These are phyloP conservation scores for Oxyria digyna DNA, from an alignment of 148 eudicot genomes.

Conservation along the genomic window DNA sequence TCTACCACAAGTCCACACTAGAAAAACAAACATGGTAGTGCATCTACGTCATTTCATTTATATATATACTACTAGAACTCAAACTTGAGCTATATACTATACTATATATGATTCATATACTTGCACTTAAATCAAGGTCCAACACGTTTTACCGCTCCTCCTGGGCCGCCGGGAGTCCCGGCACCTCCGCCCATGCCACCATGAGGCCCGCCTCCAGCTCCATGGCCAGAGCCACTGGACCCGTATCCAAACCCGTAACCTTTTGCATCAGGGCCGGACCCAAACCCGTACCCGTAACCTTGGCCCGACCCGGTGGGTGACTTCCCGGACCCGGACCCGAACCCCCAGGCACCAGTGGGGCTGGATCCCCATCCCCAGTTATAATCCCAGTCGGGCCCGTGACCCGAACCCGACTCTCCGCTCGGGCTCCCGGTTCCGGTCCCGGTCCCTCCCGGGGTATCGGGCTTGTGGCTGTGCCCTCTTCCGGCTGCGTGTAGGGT, in stretches of 20 bases:
- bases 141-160: neutral
- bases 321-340: conserved; percentile 53
- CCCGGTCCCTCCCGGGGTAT: neutral
- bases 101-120: neutral
- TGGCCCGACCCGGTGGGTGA: conserved; percentile 40
- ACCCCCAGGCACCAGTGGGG: conserved; percentile 46
- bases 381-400: conserved; percentile 48
- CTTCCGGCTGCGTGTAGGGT: neutral
- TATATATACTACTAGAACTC: neutral
- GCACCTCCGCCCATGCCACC: conserved; percentile 21
- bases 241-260: conserved; percentile 40
- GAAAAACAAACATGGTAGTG: neutral
- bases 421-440: neutral
- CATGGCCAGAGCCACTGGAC: conserved; percentile 21
- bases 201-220: conserved; percentile 25
- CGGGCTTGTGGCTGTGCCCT: neutral
- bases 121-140: neutral
- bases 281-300: conserved; percentile 48
- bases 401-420: conserved; percentile 37
- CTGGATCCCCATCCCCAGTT: conserved; percentile 58
- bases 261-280: conserved; percentile 31
- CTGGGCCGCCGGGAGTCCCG: conserved; percentile 12
- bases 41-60: neutral
- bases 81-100: neutral
- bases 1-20: neutral